phyloP scores from a whole-genome alignment of 2,329 filamentous ascomycete genomes.

The Parastagonospora nodorum region DNA sequence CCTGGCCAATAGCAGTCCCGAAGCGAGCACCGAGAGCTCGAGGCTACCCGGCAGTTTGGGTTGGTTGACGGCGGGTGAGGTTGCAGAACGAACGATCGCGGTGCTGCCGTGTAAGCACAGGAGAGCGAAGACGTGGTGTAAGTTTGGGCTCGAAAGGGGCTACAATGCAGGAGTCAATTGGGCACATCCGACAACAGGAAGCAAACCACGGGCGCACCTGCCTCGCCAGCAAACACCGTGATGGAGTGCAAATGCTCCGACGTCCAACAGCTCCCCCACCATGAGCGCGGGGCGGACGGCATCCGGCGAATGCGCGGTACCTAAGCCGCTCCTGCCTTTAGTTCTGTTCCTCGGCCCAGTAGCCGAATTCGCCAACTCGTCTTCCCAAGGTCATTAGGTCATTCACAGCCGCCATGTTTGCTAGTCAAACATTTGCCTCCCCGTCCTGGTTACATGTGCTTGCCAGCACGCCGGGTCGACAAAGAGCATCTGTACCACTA shows the following conservation, averaged over 20 bases:
- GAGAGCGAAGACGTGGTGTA: background rate
- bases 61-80: slow-evolving; percentile 22
- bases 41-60: slow-evolving; percentile 30
- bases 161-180: background rate
- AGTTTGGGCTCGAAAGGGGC: background rate
- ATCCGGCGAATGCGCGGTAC: slow-evolving; percentile 5
- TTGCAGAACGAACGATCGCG: slow-evolving; percentile 27
- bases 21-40: slow-evolving; percentile 27
- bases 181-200: background rate
- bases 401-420: background rate
- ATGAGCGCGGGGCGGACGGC: slow-evolving; percentile 14
- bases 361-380: background rate
- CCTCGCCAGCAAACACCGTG: slow-evolving; percentile 14
- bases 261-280: slow-evolving; percentile 17
- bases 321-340: slow-evolving; percentile 9
- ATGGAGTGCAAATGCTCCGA: slow-evolving; percentile 14
- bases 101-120: slow-evolving; percentile 10
- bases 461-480: background rate
- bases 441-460: slow-evolving; percentile 4
- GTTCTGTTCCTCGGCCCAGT: background rate
- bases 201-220: background rate
- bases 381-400: background rate
- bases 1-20: slow-evolving; percentile 32
- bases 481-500: slow-evolving; percentile 7
- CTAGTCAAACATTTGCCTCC: background rate